phyloP scores from a whole-genome alignment of 1,284 basidiomycete genomes.

The Cryptococcus sp. region DNA sequence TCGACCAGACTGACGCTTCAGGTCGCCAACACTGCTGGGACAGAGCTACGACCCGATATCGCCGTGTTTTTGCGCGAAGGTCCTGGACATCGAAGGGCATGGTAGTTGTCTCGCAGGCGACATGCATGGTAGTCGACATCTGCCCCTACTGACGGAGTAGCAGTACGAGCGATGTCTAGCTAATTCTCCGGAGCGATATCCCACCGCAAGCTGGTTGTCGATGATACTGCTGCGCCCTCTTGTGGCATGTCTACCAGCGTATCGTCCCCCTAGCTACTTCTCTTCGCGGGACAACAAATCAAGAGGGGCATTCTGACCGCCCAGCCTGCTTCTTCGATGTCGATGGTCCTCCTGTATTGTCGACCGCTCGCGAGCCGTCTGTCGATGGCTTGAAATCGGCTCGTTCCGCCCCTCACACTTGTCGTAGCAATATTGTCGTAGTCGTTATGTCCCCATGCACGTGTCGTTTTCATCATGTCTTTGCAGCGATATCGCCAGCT shows the following conservation, averaged over 20 bases:
- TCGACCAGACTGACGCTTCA: background rate
- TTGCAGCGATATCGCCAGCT: slow-evolving; percentile 15
- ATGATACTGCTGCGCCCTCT: slow-evolving; percentile 1
- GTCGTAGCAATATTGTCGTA: background rate
- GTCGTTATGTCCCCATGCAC: slow-evolving; percentile 1
- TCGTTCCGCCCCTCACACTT: slow-evolving; percentile 36
- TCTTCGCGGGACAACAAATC: slow-evolving; percentile 11
- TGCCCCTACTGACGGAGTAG: background rate
- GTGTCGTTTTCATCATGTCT: background rate
- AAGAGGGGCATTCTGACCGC: slow-evolving; percentile 34
- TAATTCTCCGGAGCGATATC: background rate
- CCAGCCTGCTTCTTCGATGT: slow-evolving; percentile 13
- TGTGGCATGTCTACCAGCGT: background rate
- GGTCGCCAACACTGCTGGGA: slow-evolving; percentile 2
- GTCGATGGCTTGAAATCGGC: slow-evolving; percentile 13
- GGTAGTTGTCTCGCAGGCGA: background rate
- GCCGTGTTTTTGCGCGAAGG: slow-evolving; percentile 4
- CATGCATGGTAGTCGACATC: slow-evolving; percentile 3
- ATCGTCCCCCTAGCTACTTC: slow-evolving; percentile 6
- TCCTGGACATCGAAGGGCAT: background rate
- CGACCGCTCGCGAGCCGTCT: background rate
- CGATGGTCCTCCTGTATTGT: background rate
- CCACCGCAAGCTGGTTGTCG: slow-evolving; percentile 5
- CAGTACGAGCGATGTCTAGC: background rate
- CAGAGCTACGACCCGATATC: slow-evolving; percentile 4